These are phyloP conservation scores for Coniochaeta pulveracea DNA, from an alignment of 2,329 filamentous ascomycete species.

Conservation along the genomic window DNA sequence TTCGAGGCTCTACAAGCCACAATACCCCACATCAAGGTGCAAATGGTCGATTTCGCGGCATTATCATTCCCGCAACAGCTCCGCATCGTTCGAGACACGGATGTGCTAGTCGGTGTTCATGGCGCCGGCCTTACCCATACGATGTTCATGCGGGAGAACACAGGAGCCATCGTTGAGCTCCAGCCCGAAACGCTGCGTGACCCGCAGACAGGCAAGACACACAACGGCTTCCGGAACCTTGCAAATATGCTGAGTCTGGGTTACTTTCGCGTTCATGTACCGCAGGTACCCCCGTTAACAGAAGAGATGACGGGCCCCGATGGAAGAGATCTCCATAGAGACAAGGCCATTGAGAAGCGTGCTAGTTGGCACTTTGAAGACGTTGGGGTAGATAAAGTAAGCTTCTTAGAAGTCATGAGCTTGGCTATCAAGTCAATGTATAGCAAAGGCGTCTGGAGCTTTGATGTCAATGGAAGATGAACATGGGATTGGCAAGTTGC, in stretches of 20 bases:
- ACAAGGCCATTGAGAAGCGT: neutral
- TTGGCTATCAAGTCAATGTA: too few species aligned
- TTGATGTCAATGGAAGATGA: too few species aligned
- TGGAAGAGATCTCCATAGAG: too few species aligned
- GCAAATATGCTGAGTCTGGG: slow-evolving; percentile 22
- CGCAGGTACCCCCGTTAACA: slow-evolving; percentile 2
- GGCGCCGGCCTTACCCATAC: slow-evolving; percentile 29
- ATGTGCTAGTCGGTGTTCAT: slow-evolving; percentile 30
- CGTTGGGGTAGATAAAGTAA: neutral
- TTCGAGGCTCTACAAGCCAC: slow-evolving; percentile 14
- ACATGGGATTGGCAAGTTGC: too few species aligned
- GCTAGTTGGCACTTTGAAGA: neutral
- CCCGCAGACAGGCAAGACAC: slow-evolving; percentile 13
- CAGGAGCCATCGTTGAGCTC: slow-evolving; percentile 28
- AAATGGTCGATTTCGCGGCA: slow-evolving; percentile 24
- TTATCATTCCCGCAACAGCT: slow-evolving; percentile 25
- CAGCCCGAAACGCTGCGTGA: slow-evolving; percentile 14
- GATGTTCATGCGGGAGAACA: slow-evolving; percentile 24
- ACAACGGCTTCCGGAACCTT: slow-evolving; percentile 29
- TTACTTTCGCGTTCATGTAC: slow-evolving; percentile 25
- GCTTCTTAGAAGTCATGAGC: too few species aligned
- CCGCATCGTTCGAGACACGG: slow-evolving; percentile 20
- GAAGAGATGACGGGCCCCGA: too few species aligned
- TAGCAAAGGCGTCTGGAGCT: too few species aligned
- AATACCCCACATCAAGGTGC: slow-evolving; percentile 17